phyloP scores from a whole-genome alignment of 306 rosid species.

The Lotus japonicus region DNA sequence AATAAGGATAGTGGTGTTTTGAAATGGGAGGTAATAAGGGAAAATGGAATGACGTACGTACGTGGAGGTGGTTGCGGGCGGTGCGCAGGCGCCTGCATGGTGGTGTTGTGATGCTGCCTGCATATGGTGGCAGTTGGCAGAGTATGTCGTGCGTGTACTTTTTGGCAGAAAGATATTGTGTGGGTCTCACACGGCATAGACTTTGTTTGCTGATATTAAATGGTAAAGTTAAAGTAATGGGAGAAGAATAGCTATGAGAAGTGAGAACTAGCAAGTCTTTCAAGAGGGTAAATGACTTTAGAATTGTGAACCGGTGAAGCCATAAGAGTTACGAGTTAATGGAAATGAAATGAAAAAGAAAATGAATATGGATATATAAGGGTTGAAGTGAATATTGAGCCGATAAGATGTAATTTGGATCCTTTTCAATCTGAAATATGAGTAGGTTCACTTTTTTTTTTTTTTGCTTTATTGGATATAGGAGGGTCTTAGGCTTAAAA shows the following conservation, averaged over 20 bases:
- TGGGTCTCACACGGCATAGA: conserved; percentile 49
- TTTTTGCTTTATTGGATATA: neutral
- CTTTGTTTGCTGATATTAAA: neutral
- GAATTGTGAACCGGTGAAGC: no score
- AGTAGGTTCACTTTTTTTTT: neutral
- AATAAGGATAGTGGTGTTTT: no score
- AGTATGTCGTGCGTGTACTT: neutral
- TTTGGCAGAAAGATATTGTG: neutral
- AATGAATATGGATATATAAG: neutral
- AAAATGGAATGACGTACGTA: neutral
- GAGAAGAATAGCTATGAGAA: no score
- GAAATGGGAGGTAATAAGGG: neutral
- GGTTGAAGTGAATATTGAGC: neutral
- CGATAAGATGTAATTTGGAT: neutral
- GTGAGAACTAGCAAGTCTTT: neutral
- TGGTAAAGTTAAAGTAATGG: no score
- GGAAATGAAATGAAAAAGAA: neutral
- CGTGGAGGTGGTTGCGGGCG: neutral
- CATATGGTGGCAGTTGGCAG: neutral
- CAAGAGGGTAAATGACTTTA: no score
- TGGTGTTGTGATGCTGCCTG: neutral
- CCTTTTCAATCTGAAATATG: neutral
- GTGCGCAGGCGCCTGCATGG: neutral
- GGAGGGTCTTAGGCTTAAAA: neutral
- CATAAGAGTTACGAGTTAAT: no score